Percentiles rank a stretch among this genome's conserved stretches.
These are phyloP conservation scores for Erythrophleum ivorense DNA, from an alignment of 331 rosid species.

Conservation along the genomic window DNA sequence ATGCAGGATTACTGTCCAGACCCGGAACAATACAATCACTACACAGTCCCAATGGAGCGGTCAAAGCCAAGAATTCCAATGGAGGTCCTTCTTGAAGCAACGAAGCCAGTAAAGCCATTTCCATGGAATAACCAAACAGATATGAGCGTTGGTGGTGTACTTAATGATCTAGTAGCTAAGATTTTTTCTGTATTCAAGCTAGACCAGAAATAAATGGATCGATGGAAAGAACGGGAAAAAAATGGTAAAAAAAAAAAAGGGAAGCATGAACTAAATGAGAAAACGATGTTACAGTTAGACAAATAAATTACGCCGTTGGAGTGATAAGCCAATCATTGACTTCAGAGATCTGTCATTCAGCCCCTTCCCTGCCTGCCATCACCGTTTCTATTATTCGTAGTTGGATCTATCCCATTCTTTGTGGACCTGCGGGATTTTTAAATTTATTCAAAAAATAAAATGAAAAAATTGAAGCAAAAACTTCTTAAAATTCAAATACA, in stretches of 20 bases:
- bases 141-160: not conserved
- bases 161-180: not conserved
- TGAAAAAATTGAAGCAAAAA: not conserved
- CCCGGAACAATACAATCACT: constrained; percentile 52
- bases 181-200: not conserved
- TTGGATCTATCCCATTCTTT: not conserved
- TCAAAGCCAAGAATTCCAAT: constrained; percentile 53
- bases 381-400: too few relatives aligned
- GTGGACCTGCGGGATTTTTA: too few relatives aligned
- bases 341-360: not conserved
- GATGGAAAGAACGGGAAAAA: too few relatives aligned
- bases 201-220: not conserved
- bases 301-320: not conserved
- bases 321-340: not conserved
- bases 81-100: constrained; percentile 60
- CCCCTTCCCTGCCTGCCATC: too few relatives aligned
- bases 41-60: constrained; percentile 46
- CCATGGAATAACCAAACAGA: constrained; percentile 64
- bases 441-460: too few relatives aligned
- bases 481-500: not conserved
- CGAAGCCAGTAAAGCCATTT: constrained; percentile 56
- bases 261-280: not conserved
- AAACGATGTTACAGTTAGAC: not conserved
- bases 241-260: too few relatives aligned
- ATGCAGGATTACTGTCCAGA: constrained; percentile 60